A percentile compares a stretch with the other conserved stretches of the same genome.
These are phyloP conservation scores for Chlorociboria aeruginascens DNA, from an alignment of 495 filamentous ascomycete genomes.

Conservation along the genomic window DNA sequence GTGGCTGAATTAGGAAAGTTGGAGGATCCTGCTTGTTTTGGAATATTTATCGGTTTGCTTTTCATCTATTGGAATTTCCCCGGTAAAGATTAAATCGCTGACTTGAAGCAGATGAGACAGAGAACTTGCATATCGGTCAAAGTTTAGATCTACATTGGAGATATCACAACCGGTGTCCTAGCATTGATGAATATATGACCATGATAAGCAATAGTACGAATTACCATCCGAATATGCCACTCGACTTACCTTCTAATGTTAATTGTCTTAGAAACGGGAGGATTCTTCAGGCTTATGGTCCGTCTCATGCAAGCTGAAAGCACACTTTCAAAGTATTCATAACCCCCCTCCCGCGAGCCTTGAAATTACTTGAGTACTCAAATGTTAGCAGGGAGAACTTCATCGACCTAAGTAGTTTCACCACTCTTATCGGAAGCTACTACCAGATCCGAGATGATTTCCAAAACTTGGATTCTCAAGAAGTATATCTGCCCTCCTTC, in stretches of 20 bases:
- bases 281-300: constrained; percentile 24
- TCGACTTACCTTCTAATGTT: not conserved
- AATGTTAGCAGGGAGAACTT: too few species aligned
- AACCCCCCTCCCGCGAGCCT: too few species aligned
- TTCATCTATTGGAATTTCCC: too few species aligned
- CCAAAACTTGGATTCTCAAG: too few species aligned
- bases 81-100: not conserved
- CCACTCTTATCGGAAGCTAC: too few species aligned
- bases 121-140: constrained; percentile 24
- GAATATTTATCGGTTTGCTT: not conserved
- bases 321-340: not conserved
- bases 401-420: too few species aligned
- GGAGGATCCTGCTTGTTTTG: not conserved
- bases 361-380: too few species aligned
- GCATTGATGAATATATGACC: constrained; percentile 23
- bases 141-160: constrained; percentile 29
- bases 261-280: constrained; percentile 22
- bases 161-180: constrained; percentile 17
- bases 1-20: not conserved
- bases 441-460: too few species aligned
- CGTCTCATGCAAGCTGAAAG: constrained; percentile 17
- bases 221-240: not conserved
- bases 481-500: too few species aligned
- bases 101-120: not conserved
- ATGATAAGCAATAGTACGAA: constrained; percentile 20